phyloP scores from a whole-genome alignment of 805 yeast genomes.

The Metschnikowia reukaufii region DNA sequence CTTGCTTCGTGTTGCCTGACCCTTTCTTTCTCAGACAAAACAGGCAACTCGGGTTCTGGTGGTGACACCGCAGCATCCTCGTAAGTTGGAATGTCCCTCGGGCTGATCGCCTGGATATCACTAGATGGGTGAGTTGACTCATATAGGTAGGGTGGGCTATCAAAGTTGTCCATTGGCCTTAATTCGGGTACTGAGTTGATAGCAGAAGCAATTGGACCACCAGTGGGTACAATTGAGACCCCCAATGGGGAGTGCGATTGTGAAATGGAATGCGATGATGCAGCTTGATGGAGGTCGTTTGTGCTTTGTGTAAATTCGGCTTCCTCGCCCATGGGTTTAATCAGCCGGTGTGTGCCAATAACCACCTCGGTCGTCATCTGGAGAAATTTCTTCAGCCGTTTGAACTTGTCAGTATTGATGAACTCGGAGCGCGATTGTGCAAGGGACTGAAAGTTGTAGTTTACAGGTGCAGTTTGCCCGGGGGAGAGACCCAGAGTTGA shows the following conservation, averaged over 20 bases:
- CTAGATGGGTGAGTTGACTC: conserved; percentile 2
- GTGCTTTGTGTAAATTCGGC: not conserved
- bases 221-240: not conserved
- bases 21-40: conserved; percentile 58
- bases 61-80: conserved; percentile 20
- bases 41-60: conserved; percentile 15
- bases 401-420: conserved; percentile 77
- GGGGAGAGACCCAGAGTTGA: conserved; percentile 12
- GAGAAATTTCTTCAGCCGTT: conserved; percentile 72
- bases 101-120: not conserved
- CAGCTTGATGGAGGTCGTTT: conserved; percentile 1
- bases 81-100: conserved; percentile 25
- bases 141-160: conserved; percentile 31
- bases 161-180: conserved; percentile 19
- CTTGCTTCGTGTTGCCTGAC: conserved; percentile 55
- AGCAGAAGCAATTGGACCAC: not conserved
- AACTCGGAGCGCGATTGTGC: conserved; percentile 41
- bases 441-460: conserved; percentile 24
- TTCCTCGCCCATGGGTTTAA: conserved; percentile 1
- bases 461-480: conserved; percentile 14
- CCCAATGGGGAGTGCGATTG: conserved; percentile 2
- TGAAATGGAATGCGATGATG: not conserved
- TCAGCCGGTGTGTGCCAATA: conserved; percentile 72
- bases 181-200: conserved; percentile 14
- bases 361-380: conserved; percentile 79